Base-by-base conservation (phyloP, 345 rosid species). In the Anacardium occidentale region DNA sequence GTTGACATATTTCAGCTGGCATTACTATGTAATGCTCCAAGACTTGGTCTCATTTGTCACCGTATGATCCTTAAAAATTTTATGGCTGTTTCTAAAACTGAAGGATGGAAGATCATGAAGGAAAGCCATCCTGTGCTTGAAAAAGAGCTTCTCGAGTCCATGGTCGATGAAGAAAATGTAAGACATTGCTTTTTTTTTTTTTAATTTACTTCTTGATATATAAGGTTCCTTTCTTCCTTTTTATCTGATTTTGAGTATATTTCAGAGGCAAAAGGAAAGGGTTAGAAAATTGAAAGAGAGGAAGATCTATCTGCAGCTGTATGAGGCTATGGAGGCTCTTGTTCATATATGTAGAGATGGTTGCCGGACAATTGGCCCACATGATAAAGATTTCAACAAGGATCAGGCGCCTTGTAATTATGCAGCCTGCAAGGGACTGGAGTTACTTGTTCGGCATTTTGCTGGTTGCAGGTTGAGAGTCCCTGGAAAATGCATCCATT, bases 331-430 rank as follows among this genome's bases (percentile, higher is more conserved):
- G 98, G 97, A 94, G 68, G 95, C 98, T 10, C 89, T 92, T 40
- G 92, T 94, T 75, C 98, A 94, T 76, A 92, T 92, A 75, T 94
- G 95, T 64, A 83, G 93, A 75, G 97, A 94, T 24, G 97, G 97
- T 11, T 92, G 98, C 52, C 81, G 78, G 59, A 94, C 98, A 13
- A 94, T 94, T 42, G 97, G 97, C 20, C 97, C 98, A 1, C 88
- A 87, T 18, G 97, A 90, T 56, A 89, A 89, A 81, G 95, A 76
- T 51, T 83, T 90, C 12, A 77, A 72, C 62, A 82, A 78, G 24
- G 70, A 86, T 71, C 86, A 87, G 51, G 76, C 73, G 14, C 82
- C 89, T 2, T 94, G 98, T 79, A 64, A 71, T 2, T 92, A 88
- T 61, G 72, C 83, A 72, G 89, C 97, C 4, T 94, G 98, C 72